Evolutionary conservation across 2,329 filamentous ascomycete species (phyloP).

Genomic region (Penicillium sp.): DNA sequence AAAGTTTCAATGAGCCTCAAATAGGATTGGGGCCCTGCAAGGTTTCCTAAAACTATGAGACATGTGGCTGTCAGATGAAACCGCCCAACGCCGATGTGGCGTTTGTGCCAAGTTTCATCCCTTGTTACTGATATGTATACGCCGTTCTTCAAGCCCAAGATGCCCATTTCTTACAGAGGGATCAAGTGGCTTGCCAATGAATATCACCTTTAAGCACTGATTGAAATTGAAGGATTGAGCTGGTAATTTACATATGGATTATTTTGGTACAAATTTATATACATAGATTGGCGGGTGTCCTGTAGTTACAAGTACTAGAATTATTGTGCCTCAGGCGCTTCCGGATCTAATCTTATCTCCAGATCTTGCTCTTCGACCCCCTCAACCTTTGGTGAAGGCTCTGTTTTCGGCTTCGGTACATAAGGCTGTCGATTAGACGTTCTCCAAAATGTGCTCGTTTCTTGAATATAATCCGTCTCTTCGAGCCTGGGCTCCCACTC

Average conservation of each 20-base stretch:
- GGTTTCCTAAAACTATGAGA: not conserved
- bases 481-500: not conserved
- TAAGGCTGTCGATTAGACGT: not conserved
- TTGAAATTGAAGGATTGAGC: not conserved
- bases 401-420: not conserved
- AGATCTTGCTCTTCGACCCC: not conserved
- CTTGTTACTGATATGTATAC: not conserved
- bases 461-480: not conserved
- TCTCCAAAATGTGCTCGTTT: not conserved
- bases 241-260: not conserved
- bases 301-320: not conserved
- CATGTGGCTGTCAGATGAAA: not conserved
- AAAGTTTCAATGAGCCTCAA: not conserved
- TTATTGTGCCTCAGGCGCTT: not conserved
- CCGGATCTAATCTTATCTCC: not conserved
- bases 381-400: not conserved
- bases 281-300: not conserved
- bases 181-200: not conserved
- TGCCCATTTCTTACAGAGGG: not conserved
- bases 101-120: not conserved
- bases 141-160: not conserved
- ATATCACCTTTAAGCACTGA: not conserved
- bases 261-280: not conserved
- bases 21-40: not conserved
- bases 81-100: not conserved